Evolutionary conservation across 495 filamentous ascomycete genomes (phyloP), one percentile per base, ranked within the genome.

Genomic region (Penicillium antarcticum): DNA sequence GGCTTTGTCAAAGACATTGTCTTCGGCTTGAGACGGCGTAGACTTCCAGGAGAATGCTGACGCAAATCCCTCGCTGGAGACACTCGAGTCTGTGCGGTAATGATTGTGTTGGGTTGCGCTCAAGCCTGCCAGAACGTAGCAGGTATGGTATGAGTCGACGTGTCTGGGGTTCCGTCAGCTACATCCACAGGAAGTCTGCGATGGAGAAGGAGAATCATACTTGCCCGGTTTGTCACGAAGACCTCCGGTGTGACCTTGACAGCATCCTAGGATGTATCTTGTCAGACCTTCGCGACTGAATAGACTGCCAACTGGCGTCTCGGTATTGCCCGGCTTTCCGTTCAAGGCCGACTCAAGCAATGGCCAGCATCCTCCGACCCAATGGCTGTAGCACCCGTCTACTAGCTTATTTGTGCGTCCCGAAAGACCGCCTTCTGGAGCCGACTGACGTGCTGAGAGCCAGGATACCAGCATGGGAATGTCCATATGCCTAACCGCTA

Each of bases 321-420:
- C 36, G 12, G 61, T 58, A 24, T 54, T 56, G 12, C 43, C 57
- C 33, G 70, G 73, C 35, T 72, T 68, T 4, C 81, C 83, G 48
- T 78, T 70, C 33, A 92, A 69, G 41, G 84, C 85, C n/a, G 89
- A 91, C 65, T 96, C 87, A 49, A 97, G 69, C 52, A 98, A 68
- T 33, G 92, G 84, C 86, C 91, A 98, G 68, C 92, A 97, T 24
- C 86, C 88, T 5, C 95, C 94, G 9, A 96, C 87, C 94, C 94
- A 98, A 60, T 95, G 91, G 68, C 88, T 92, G 70, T 98, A 97
- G 67, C 94, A 98, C 42, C 92, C 94, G 69, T 98, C 94, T 18
- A 97, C 92, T 7, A 98, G 78, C 70, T 98, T 98, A 71, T 97
- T 97, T n/a, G 94, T 96, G 55, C 94, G 82, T 51, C 94, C 94